Base-by-base conservation (phyloP, 805 yeast species). In the Candida xiaguanensis region DNA sequence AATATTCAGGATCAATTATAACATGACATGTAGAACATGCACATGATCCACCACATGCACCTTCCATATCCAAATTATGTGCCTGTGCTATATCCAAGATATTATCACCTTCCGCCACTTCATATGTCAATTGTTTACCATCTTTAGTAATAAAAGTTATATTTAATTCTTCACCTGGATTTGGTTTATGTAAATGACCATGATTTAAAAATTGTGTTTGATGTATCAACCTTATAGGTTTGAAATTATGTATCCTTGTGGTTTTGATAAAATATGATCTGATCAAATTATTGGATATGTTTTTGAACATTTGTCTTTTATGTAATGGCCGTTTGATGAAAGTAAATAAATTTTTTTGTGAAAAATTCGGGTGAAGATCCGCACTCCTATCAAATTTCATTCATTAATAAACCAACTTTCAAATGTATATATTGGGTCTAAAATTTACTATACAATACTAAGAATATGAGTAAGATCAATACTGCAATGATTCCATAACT, bases 11-110 rank as follows among this genome's bases (percentile, higher is more conserved):
- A 58, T 93, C 99, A 28, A 93, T 89, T 36, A 93, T 91, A 39
- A 93, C 82, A 64, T 93, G 99, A 58, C 99, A 93, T 0, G 99
- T 93, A 4, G 97, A 89, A 60, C 99, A 93, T 1, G 99, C 99
- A 71, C 99, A 93, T 3, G 97, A 88, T 3, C 98, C 99, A 16
- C 99, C 99, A 64, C 99, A 93, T 0, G 99, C 99, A 32, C 82
- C 96, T 60, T 93, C 99, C 93, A 93, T 90, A 49, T 93, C 99
- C 42, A 93, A 63, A 52, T 90, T 84, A 56, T 90, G 65, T 3
- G 93, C 95, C 65, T 93, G 98, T 5, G 98, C 99, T 41, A 93
- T 88, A 58, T 93, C 99, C 58, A 93, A 67, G 19, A 93, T 56
- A 26, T 89, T 80, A 56, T 93, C 99, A 11, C 98, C 98, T 50